Percentiles rank a stretch among this genome's conserved stretches.
phyloP scores from a whole-genome alignment of 1,284 basidiomycete genomes.

The Cryptococcus floricola region DNA sequence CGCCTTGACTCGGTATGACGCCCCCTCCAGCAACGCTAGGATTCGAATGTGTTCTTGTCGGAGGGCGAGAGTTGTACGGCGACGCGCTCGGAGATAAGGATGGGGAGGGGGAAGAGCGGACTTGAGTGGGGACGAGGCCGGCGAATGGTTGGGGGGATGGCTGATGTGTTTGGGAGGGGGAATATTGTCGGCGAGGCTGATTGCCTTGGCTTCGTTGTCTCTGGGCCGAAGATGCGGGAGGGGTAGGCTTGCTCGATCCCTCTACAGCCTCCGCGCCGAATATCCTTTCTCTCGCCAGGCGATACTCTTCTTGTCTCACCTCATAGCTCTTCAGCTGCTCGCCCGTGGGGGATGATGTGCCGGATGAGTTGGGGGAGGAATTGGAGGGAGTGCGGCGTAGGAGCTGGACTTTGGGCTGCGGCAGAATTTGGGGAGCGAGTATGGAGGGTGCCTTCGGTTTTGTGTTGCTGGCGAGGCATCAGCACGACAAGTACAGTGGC shows the following conservation, averaged over 20 bases:
- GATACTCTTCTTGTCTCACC: conserved; percentile 32
- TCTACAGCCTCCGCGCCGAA: conserved; percentile 16
- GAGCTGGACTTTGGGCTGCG: conserved; percentile 13
- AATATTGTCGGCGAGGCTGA: background rate
- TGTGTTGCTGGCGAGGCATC: conserved; percentile 5
- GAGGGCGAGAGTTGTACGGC: no score
- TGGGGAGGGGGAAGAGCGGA: background rate
- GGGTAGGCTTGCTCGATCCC: background rate
- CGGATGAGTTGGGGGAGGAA: conserved; percentile 1
- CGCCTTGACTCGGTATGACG: background rate
- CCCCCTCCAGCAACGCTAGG: background rate
- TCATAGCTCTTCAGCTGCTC: conserved; percentile 20
- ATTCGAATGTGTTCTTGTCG: background rate
- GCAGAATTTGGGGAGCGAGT: conserved; percentile 8
- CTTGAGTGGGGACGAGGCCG: conserved; percentile 9
- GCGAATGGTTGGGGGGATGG: background rate
- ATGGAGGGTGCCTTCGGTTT: conserved; percentile 5
- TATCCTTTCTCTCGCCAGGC: conserved; percentile 31
- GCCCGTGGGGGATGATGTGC: background rate
- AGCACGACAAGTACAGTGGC: background rate
- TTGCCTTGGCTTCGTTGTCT: background rate
- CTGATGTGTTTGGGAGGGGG: background rate
- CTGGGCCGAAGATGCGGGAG: background rate
- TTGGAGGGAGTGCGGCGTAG: conserved; percentile 5
- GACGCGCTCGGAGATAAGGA: background rate